Evolutionary conservation across 371 early-diverging fungal genomes (phyloP).

Genomic region (Vittaforma corneae): DNA sequence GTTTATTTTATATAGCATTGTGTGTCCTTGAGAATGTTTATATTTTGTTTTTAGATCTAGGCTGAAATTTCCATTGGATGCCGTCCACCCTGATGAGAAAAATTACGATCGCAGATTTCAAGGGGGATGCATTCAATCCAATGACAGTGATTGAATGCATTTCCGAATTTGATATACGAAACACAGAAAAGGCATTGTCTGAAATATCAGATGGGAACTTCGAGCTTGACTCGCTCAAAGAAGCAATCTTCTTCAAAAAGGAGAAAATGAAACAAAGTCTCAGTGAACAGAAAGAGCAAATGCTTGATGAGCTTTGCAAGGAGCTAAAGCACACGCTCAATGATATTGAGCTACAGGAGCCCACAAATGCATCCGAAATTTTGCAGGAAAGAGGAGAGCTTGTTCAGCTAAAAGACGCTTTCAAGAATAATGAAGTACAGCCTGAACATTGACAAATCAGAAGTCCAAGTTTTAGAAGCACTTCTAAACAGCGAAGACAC

Average conservation of each 20-base stretch:
- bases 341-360: conserved; percentile 20
- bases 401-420: conserved; percentile 31
- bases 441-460: conserved; percentile 34
- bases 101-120: conserved; percentile 35
- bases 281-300: conserved; percentile 3
- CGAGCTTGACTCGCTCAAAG: conserved; percentile 33
- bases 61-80: neutral
- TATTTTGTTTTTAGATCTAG: neutral
- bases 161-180: conserved; percentile 20
- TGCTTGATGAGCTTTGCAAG: conserved; percentile 3
- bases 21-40: neutral
- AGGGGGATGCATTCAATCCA: conserved; percentile 28
- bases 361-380: conserved; percentile 31
- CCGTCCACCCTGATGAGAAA: conserved; percentile 36
- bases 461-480: conserved; percentile 20
- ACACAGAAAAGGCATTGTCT: neutral
- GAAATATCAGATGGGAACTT: conserved; percentile 18
- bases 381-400: conserved; percentile 40
- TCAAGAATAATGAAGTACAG: conserved; percentile 35
- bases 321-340: conserved; percentile 16
- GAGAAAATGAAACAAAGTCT: conserved; percentile 32
- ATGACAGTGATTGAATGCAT: conserved; percentile 26
- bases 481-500: conserved; percentile 27
- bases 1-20: neutral
- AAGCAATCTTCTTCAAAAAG: conserved; percentile 47